Percentiles rank a stretch among this genome's conserved stretches.
phyloP scores from a whole-genome alignment of 2,329 filamentous ascomycete species.

The Akanthomyces dipterigenus region DNA sequence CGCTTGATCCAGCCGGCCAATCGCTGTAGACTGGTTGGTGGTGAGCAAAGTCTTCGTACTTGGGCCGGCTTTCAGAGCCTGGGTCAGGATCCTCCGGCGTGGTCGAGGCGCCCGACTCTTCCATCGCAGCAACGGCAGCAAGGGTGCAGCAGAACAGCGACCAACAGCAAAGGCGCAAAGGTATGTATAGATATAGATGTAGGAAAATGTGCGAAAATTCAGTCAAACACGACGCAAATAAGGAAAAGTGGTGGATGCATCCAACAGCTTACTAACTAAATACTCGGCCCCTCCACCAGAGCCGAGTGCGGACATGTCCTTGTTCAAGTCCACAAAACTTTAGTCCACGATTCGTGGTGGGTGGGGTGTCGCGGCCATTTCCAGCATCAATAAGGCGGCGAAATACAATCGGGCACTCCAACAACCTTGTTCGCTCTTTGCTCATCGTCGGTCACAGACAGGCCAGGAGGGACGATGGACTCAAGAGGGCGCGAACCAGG shows the following conservation, averaged over 20 bases:
- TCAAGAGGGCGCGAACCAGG: background rate
- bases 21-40: constrained; percentile 7
- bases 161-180: background rate
- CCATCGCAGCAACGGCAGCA: constrained; percentile 2
- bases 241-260: background rate
- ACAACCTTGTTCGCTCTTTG: background rate
- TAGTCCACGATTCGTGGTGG: background rate
- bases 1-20: constrained; percentile 6
- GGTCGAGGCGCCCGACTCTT: constrained; percentile 4
- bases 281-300: background rate
- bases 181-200: background rate
- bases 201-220: background rate
- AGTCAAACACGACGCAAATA: background rate
- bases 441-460: background rate
- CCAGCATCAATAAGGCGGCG: background rate
- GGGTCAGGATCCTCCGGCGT: constrained; percentile 11
- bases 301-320: background rate
- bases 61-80: constrained; percentile 8
- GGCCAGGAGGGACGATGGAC: background rate
- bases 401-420: background rate
- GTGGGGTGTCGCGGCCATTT: background rate
- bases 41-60: constrained; percentile 12
- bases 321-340: background rate
- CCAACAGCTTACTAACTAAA: background rate
- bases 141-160: background rate